Percentiles rank a stretch among this genome's conserved stretches.
These are phyloP conservation scores for Entomortierella beljakovae DNA, from an alignment of 192 early-diverging fungal genomes.

Conservation along the genomic window DNA sequence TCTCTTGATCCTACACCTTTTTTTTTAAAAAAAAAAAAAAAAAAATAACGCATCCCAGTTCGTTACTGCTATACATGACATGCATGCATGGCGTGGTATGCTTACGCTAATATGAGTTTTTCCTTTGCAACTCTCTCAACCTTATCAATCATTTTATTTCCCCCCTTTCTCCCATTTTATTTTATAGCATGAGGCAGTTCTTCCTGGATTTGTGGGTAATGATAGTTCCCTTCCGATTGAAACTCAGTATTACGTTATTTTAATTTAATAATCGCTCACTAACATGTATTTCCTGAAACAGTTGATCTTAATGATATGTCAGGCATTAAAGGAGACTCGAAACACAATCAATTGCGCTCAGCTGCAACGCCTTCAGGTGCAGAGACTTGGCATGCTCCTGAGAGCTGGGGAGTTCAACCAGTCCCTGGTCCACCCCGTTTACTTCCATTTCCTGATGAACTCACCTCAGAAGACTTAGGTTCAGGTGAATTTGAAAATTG, in stretches of 20 bases:
- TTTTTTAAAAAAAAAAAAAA: conserved; percentile 1
- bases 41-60: no score
- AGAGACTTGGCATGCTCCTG: conserved; percentile 46
- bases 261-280: not conserved
- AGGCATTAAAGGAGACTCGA: conserved; percentile 24
- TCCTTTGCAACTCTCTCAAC: not conserved
- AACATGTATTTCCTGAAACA: not conserved
- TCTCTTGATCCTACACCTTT: not conserved
- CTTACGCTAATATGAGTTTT: no score
- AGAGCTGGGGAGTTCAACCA: conserved; percentile 48
- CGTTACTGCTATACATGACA: no score
- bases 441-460: conserved; percentile 27
- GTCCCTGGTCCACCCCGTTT: no score
- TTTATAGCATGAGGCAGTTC: not conserved
- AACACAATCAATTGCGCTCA: conserved; percentile 17
- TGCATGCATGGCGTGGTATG: no score
- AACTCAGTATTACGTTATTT: not conserved
- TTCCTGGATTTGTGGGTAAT: conserved; percentile 24
- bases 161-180: not conserved
- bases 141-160: not conserved
- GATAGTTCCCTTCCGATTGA: not conserved
- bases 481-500: conserved; percentile 35
- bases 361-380: conserved; percentile 17
- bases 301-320: conserved; percentile 44
- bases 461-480: conserved; percentile 31